phyloP scores from a whole-genome alignment of 2,329 filamentous ascomycete species.

The Diaporthe amygdali region DNA sequence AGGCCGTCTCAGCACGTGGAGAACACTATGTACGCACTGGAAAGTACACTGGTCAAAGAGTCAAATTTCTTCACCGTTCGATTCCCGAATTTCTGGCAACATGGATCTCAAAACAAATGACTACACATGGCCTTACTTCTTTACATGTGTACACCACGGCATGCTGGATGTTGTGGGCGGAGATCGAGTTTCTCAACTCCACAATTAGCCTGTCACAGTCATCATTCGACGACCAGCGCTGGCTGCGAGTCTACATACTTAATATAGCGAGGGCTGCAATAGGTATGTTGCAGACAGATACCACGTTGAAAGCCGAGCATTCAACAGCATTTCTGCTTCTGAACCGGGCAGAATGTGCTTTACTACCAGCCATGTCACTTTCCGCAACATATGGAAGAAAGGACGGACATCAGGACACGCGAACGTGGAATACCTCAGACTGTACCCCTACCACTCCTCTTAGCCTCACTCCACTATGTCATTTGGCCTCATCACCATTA shows the following conservation, averaged over 20 bases:
- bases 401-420: accelerated
- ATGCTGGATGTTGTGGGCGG: background rate
- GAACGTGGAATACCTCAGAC: background rate
- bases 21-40: background rate
- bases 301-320: background rate
- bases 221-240: accelerated
- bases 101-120: background rate
- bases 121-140: background rate
- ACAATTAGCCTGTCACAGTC: background rate
- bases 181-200: background rate
- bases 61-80: background rate
- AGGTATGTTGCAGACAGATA: background rate
- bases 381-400: background rate
- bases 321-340: background rate
- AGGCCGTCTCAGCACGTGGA: background rate
- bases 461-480: background rate
- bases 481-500: background rate
- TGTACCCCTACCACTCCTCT: background rate
- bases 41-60: background rate
- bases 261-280: background rate
- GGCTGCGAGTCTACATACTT: accelerated
- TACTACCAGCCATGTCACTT: background rate
- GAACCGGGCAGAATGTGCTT: background rate
- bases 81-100: background rate
- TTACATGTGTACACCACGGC: background rate